Conservation (phyloP, 2,329 filamentous ascomycete species). For the Trichophyton verrucosum region DNA sequence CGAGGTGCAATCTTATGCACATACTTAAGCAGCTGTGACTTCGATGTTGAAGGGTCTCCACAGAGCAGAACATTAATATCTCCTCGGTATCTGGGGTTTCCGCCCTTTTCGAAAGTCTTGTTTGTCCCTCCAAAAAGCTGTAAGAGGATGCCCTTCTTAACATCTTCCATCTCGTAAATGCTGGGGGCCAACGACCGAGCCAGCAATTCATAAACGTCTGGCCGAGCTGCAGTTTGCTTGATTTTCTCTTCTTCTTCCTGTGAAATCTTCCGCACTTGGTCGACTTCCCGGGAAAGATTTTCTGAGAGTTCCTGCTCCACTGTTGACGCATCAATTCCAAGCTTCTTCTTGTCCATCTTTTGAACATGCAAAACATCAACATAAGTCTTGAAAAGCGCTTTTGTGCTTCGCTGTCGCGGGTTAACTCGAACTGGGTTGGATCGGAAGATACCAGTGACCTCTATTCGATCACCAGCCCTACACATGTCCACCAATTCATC, state of each 20-base stretch:
- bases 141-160: slow-evolving; percentile 94
- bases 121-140: slow-evolving; percentile 97
- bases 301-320: slow-evolving; percentile 73
- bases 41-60: slow-evolving; percentile 90
- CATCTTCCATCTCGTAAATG: slow-evolving; percentile 95
- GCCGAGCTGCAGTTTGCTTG: slow-evolving; percentile 60
- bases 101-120: slow-evolving; percentile 93
- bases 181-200: slow-evolving; percentile 84
- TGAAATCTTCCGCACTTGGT: slow-evolving; percentile 71
- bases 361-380: slow-evolving; percentile 92
- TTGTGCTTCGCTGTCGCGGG: slow-evolving; percentile 79
- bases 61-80: slow-evolving; percentile 96
- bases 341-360: slow-evolving; percentile 87
- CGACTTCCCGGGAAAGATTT: slow-evolving; percentile 55
- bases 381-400: slow-evolving; percentile 96
- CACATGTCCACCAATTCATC: slow-evolving; percentile 95
- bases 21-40: slow-evolving; percentile 88
- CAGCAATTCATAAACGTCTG: slow-evolving; percentile 87
- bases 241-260: slow-evolving; percentile 87
- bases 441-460: slow-evolving; percentile 94
- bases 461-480: slow-evolving; percentile 91
- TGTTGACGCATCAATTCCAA: slow-evolving; percentile 83
- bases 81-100: slow-evolving; percentile 86
- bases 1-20: slow-evolving; percentile 96
- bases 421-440: slow-evolving; percentile 90